These are phyloP conservation scores for Funneliformis mosseae DNA, from an alignment of 192 early-diverging fungal genomes.

Conservation along the genomic window DNA sequence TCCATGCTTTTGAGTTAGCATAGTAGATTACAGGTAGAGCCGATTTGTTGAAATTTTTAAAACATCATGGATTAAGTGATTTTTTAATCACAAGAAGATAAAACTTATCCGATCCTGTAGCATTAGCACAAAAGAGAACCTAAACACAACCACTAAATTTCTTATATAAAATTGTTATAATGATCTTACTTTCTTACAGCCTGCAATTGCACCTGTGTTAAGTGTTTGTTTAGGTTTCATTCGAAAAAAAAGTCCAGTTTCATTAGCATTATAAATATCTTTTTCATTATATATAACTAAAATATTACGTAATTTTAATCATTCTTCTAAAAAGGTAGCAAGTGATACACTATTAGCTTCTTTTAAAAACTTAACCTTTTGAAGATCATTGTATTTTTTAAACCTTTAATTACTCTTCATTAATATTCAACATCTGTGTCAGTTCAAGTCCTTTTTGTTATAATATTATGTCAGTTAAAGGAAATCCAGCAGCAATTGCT, in stretches of 20 bases:
- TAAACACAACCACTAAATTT: not conserved
- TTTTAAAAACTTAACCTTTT: not conserved
- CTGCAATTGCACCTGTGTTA: not conserved
- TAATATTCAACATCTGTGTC: too few species aligned
- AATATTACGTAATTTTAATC: not conserved
- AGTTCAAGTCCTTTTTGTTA: too few species aligned
- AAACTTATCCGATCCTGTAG: not conserved
- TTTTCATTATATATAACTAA: not conserved
- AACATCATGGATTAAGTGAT: not conserved
- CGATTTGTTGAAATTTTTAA: slow-evolving; percentile 6
- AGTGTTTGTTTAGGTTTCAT: not conserved
- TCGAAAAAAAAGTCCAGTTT: not conserved
- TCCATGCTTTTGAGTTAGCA: not conserved
- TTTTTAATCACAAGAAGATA: slow-evolving; percentile 13
- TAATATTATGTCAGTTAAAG: too few species aligned
- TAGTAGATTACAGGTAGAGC: not conserved
- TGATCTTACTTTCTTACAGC: not conserved
- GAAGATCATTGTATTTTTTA: not conserved
- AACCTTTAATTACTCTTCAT: not conserved
- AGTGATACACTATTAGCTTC: not conserved
- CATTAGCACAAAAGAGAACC: not conserved
- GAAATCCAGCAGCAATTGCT: too few species aligned
- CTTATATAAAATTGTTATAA: not conserved
- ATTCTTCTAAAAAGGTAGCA: not conserved
- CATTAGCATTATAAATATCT: slow-evolving; percentile 3